Percentiles rank a stretch among this genome's conserved stretches.
phyloP scores from a whole-genome alignment of 2,329 filamentous ascomycete genomes.

The Lasiodiplodia gonubiensis region DNA sequence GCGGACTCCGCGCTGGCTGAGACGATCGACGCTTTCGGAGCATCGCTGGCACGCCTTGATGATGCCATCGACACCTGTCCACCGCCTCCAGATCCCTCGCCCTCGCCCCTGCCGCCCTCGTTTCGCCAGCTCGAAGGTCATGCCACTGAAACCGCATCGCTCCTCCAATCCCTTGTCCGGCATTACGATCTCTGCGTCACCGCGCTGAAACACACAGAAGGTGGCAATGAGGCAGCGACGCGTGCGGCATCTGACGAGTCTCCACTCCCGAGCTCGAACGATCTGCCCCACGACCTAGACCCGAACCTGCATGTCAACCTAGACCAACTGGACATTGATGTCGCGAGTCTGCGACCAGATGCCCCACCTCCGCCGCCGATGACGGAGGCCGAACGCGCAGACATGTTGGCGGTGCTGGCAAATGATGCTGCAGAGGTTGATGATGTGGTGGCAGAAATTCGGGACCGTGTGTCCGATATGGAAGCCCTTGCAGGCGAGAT shows the following conservation, averaged over 20 bases:
- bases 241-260: conserved; percentile 46
- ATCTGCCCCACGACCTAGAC: conserved; percentile 27
- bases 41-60: conserved; percentile 68
- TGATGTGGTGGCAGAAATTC: conserved; percentile 70
- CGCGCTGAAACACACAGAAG: conserved; percentile 86
- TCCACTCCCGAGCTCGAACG: conserved; percentile 29
- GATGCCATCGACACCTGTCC: conserved; percentile 44
- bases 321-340: conserved; percentile 32
- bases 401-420: conserved; percentile 82
- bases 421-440: conserved; percentile 70
- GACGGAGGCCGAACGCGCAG: conserved; percentile 74
- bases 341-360: conserved; percentile 33
- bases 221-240: conserved; percentile 56
- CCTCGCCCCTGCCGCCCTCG: conserved; percentile 51
- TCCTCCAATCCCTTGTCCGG: conserved; percentile 78
- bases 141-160: conserved; percentile 80
- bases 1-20: conserved; percentile 63
- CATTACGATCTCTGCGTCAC: conserved; percentile 95
- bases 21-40: conserved; percentile 71
- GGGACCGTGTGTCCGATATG: conserved; percentile 77
- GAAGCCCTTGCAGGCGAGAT: conserved; percentile 72
- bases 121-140: conserved; percentile 68
- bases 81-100: conserved; percentile 39
- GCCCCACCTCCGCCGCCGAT: conserved; percentile 69
- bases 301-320: conserved; percentile 28